phyloP scores from a whole-genome alignment of 495 filamentous ascomycete genomes.

The Gamarada debralockiae region DNA sequence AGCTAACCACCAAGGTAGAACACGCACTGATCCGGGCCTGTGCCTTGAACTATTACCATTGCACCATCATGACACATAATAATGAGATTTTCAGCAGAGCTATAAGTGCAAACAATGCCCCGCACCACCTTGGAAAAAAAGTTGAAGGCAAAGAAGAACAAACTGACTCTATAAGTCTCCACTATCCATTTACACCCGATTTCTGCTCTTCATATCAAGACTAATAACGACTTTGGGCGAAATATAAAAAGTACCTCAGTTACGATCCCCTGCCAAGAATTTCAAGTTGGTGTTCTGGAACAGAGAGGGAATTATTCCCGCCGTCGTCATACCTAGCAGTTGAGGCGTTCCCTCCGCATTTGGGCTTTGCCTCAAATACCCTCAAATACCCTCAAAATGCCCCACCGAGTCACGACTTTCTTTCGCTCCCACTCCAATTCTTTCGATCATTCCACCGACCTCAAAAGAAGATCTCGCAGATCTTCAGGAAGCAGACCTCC shows the following conservation, averaged over 20 bases:
- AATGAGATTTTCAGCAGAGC: no score
- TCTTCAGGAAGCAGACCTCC: constrained; percentile 13
- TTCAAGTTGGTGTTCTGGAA: no score
- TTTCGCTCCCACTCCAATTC: constrained; percentile 38
- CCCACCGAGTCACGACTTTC: constrained; percentile 46
- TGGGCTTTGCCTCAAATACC: background rate
- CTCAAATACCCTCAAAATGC: constrained; percentile 36
- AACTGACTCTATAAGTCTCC: no score
- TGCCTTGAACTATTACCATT: no score
- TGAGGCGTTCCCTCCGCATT: constrained; percentile 6
- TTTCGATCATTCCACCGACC: constrained; percentile 22
- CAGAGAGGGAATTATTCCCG: background rate
- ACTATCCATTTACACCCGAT: background rate
- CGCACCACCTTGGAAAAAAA: no score
- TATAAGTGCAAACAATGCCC: no score
- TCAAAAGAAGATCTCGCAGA: constrained; percentile 13
- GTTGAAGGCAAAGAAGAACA: no score
- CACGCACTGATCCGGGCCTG: no score
- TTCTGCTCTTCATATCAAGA: background rate
- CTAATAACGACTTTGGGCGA: background rate
- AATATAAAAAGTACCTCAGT: background rate
- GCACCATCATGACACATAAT: no score
- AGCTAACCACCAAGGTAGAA: no score
- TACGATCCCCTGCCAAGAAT: background rate
- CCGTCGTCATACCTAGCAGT: no score